Base-by-base conservation (phyloP, 163 green algal species). In the Chlorella variabilis region DNA sequence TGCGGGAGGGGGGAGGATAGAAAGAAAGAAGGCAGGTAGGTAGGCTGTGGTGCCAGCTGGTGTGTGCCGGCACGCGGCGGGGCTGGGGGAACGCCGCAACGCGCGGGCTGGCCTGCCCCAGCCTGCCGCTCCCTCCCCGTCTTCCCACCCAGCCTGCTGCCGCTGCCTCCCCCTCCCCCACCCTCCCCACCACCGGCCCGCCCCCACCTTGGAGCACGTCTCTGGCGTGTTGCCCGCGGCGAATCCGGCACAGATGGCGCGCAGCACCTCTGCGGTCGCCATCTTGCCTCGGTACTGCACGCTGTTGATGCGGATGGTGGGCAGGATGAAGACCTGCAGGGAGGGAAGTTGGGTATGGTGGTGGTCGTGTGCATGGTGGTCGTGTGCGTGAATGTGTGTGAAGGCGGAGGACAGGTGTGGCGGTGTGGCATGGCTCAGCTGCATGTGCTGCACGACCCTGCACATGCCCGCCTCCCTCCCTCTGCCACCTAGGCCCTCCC, bases 251-350 rank as follows among this genome's bases (percentile, higher is more conserved):
- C 95, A 98, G 18, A 98, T 81, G 1, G 92, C 95, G 33, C 93
- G 91, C 73, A 97, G 89, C 27, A 98, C 93, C 51, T 91, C 82
- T 8, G 83, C 71, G 4, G 86, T 84, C 34, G 90, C 84, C 65
- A 96, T 83, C 49, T 87, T 90, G 65, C 95, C 96, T 6, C 95
- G 84, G 90, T 98, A 98, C 88, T 98, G 95, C 41, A 73, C 78
- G 6, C 91, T 81, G 88, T 99, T 98, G 89, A 98, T 93, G 65
- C 95, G 86, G 25, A 98, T 88, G 5, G 94, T 97, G 45, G 96
- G 96, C 75, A 98, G 83, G 78, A 98, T 95, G 77, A 91, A 93
- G 8, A 98, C 91, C 65, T 93, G 71, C 8, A 38, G 27, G 67
- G 8, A 20, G 36, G 65, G 1, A 21, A 15, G 36, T 49, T 1